Evolutionary conservation across 768 basidiomycete genomes (phyloP), one percentile per base, ranked within the genome.

Genomic region (Termitomyces titanicus): DNA sequence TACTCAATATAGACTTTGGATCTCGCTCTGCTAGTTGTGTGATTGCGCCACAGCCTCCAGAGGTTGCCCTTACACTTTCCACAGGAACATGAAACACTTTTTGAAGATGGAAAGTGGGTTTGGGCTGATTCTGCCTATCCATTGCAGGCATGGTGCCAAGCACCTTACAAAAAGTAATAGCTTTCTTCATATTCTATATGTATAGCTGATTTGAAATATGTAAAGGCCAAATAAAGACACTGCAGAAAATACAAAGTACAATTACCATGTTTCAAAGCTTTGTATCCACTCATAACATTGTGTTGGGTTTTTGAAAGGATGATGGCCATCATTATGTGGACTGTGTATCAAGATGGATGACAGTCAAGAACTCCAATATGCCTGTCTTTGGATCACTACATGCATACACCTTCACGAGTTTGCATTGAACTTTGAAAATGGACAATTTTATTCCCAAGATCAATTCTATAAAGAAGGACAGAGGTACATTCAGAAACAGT

Each of bases 121-220:
- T 74, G 73, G 72, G 71, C 64, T 18, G 73, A 75, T 59, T 73
- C 74, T 15, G 72, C 74, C 13, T 75, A 75, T 60, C 68, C 72
- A 5, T 24, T 43, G 33, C 24, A 38, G 33, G 0, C n/a, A 22
- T 48, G 34, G 34, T 35, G 34, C 7, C 34, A 35, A 57, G 35
- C 60, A 27, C 68, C 66, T 33, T 68, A 63, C 47, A 68, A 68
- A 51, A 51, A 59, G 44, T 45, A 29, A 45, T 22, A 27, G 29
- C 29, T 29, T 29, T 29, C 29, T 29, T 29, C 29, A 29, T 29
- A 29, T 29, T 29, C 29, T 29, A 29, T 29, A 29, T 29, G n/a
- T 9, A 29, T 29, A 29, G 29, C 29, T 29, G 29, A 29, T 29
- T 29, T 29, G 29, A 3, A 29, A 4, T 29, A 29, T 27, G 15